Evolutionary conservation across 163 green algal genomes (phyloP).

Genomic region (Smithsoniella earleae): DNA sequence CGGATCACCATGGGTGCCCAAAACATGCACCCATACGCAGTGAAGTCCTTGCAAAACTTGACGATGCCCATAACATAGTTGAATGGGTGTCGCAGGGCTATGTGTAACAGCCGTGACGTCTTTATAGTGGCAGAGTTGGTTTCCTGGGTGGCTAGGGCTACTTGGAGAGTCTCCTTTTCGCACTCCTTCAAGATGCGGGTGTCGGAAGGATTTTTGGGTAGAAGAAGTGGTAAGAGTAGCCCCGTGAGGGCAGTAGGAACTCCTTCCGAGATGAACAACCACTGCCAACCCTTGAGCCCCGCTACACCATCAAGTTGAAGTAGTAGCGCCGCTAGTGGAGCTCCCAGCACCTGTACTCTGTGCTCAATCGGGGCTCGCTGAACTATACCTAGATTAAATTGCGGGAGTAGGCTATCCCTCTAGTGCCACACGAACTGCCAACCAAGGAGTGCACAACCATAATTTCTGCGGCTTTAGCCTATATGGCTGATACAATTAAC

Average conservation of each 20-base stretch:
- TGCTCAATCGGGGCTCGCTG: no score
- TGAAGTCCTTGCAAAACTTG: conserved; percentile 25
- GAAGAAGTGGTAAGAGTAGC: conserved; percentile 27
- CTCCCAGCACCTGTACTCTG: conserved; percentile 35
- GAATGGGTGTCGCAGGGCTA: background rate
- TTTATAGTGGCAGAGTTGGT: no score
- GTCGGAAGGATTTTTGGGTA: conserved; percentile 34
- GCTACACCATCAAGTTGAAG: conserved; percentile 42
- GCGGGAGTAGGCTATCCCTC: no score
- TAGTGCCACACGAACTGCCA: no score
- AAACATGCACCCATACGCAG: conserved; percentile 18
- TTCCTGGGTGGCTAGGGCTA: no score
- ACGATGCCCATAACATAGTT: background rate
- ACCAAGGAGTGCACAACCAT: no score
- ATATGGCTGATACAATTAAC: no score
- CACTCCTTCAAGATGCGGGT: conserved; percentile 33
- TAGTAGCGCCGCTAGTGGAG: conserved; percentile 39
- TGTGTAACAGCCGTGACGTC: background rate
- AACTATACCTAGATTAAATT: no score
- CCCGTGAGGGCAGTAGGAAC: conserved; percentile 38
- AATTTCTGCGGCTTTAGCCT: no score
- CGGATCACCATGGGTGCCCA: conserved; percentile 21
- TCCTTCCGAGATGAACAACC: conserved; percentile 50
- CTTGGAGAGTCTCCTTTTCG: conserved; percentile 16
- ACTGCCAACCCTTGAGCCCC: conserved; percentile 51